These are phyloP conservation scores for Claviceps sp. DNA, from an alignment of 2,329 filamentous ascomycete genomes.

Conservation along the genomic window DNA sequence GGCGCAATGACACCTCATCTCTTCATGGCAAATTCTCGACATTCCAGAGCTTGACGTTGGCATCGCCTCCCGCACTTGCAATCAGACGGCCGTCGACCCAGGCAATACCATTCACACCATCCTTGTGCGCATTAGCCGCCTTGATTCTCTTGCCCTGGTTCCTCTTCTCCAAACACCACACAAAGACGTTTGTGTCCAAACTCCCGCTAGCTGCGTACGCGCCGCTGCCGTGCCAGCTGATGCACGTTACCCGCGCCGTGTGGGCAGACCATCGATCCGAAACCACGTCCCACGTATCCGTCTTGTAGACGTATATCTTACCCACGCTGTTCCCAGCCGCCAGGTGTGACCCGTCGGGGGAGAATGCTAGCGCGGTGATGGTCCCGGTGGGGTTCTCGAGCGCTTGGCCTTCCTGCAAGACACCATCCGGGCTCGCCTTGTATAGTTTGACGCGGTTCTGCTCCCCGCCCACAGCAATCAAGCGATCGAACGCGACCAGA, in stretches of 20 bases:
- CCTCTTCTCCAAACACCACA: slow-evolving; percentile 71
- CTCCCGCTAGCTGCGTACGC: slow-evolving; percentile 73
- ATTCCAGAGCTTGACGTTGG: slow-evolving; percentile 77
- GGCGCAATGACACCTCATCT: neutral
- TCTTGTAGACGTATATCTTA: slow-evolving; percentile 70
- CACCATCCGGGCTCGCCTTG: slow-evolving; percentile 37
- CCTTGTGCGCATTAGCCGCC: slow-evolving; percentile 82
- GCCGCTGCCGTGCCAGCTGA: slow-evolving; percentile 65
- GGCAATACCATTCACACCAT: slow-evolving; percentile 77
- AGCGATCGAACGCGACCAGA: slow-evolving; percentile 47
- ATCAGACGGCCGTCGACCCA: slow-evolving; percentile 64
- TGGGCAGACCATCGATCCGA: slow-evolving; percentile 60
- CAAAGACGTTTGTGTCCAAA: slow-evolving; percentile 81
- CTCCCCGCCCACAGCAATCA: slow-evolving; percentile 66
- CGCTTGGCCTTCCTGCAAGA: slow-evolving; percentile 39
- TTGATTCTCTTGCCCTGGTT: slow-evolving; percentile 77
- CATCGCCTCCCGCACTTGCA: slow-evolving; percentile 74
- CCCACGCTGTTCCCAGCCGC: slow-evolving; percentile 74
- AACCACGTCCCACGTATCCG: slow-evolving; percentile 51
- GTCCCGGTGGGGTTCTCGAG: slow-evolving; percentile 56
- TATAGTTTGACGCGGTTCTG: slow-evolving; percentile 67
- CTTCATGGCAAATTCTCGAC: slow-evolving; percentile 22
- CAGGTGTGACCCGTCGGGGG: slow-evolving; percentile 59
- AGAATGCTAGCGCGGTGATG: slow-evolving; percentile 75
- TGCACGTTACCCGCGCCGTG: slow-evolving; percentile 42